These are phyloP conservation scores for Cryphonectria parasitica DNA, from an alignment of 2,329 filamentous ascomycete genomes.

Conservation along the genomic window DNA sequence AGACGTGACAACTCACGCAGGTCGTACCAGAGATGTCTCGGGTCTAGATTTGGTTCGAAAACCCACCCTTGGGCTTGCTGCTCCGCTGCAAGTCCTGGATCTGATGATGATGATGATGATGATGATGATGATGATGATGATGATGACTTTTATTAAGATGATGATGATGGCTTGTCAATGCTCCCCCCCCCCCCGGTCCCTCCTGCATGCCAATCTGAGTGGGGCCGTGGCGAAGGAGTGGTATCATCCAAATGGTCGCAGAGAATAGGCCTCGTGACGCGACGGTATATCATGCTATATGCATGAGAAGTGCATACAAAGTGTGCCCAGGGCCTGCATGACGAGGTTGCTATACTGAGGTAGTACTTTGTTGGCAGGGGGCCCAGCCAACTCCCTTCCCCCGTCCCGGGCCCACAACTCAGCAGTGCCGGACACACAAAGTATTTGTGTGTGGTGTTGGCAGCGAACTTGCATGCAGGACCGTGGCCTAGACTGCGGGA, in stretches of 20 bases:
- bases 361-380: neutral
- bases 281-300: neutral
- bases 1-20: constrained; percentile 1
- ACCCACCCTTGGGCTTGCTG: neutral
- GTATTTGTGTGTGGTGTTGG: neutral
- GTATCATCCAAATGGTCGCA: neutral
- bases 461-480: neutral
- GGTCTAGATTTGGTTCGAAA: constrained; percentile 1
- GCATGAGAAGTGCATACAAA: neutral
- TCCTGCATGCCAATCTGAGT: neutral
- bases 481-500: neutral
- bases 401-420: neutral
- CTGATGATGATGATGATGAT: neutral
- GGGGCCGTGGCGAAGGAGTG: constrained; percentile 1
- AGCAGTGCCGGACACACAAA: neutral
- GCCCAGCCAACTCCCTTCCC: neutral
- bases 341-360: neutral
- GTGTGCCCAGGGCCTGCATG: neutral
- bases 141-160: no score
- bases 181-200: neutral
- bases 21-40: neutral
- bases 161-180: neutral
- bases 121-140: neutral
- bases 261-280: neutral
- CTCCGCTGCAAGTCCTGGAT: neutral